Conservation (phyloP, 345 rosid species). For the Clausena lansium region DNA sequence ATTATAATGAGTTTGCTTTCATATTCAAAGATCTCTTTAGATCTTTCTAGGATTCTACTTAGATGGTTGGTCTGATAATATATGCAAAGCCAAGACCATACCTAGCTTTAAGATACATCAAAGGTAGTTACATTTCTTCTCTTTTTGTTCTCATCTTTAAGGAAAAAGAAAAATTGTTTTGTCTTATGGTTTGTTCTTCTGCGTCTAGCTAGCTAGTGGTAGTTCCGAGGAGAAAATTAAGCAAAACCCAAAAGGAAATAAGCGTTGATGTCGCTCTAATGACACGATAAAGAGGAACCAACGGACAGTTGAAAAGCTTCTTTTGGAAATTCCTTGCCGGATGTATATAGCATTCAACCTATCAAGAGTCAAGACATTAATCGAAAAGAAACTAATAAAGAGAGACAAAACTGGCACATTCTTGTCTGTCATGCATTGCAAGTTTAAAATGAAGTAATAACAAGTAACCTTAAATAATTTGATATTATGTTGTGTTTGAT, state of each 20-base stretch:
- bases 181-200: slow-evolving; percentile 17
- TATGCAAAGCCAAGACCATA: background rate
- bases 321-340: slow-evolving; percentile 61
- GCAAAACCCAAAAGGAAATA: slow-evolving; percentile 31
- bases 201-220: slow-evolving; percentile 19
- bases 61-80: slow-evolving; percentile 21
- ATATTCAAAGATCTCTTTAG: slow-evolving; percentile 19
- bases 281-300: slow-evolving; percentile 81
- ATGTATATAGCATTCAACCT: background rate
- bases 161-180: slow-evolving; percentile 3
- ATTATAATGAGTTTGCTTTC: background rate
- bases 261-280: slow-evolving; percentile 61
- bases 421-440: slow-evolving; percentile 9
- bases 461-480: background rate
- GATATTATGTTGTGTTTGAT: background rate
- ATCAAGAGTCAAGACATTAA: too few species aligned
- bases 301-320: slow-evolving; percentile 63
- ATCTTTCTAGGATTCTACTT: slow-evolving; percentile 34
- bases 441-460: too few species aligned
- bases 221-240: slow-evolving; percentile 43
- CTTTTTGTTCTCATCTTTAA: background rate
- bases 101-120: slow-evolving; percentile 1
- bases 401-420: slow-evolving; percentile 34
- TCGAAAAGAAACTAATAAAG: slow-evolving; percentile 19
- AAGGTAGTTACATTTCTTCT: slow-evolving; percentile 29